Evolutionary conservation across 345 rosid genomes (phyloP).

Genomic region (Garcia nutans): DNA sequence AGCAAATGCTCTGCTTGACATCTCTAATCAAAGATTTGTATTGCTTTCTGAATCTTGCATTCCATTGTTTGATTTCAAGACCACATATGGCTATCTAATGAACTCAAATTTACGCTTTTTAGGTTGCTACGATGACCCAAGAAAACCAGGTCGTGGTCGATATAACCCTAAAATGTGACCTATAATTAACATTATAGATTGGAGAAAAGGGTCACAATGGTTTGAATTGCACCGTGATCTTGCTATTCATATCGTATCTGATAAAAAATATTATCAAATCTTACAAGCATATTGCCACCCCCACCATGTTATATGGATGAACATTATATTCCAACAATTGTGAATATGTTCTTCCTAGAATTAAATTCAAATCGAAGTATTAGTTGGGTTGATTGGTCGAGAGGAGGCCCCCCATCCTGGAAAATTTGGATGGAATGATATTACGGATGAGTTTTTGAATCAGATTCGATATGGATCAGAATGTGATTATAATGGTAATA

Average conservation of each 20-base stretch:
- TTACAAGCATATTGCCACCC: conserved; percentile 43
- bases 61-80: conserved; percentile 49
- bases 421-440: conserved; percentile 41
- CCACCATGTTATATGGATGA: conserved; percentile 69
- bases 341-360: conserved; percentile 36
- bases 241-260: conserved; percentile 45
- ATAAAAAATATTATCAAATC: conserved; percentile 40
- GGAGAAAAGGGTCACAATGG: conserved; percentile 92
- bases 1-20: conserved; percentile 44
- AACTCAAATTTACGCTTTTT: conserved; percentile 36
- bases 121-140: conserved; percentile 44
- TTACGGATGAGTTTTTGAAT: conserved; percentile 54
- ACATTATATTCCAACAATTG: conserved; percentile 65
- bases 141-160: conserved; percentile 45
- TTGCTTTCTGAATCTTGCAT: conserved; percentile 56
- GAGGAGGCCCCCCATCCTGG: conserved; percentile 62
- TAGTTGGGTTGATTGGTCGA: conserved; percentile 77
- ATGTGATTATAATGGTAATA: conserved; percentile 49
- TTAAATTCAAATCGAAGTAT: conserved; percentile 48
- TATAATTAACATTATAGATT: conserved; percentile 40
- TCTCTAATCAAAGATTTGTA: conserved; percentile 42
- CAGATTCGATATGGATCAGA: conserved; percentile 36
- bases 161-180: conserved; percentile 48
- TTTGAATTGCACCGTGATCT: conserved; percentile 59
- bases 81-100: conserved; percentile 39